Conservation (phyloP, 768 basidiomycete genomes). For the Termitomyces sp. region DNA sequence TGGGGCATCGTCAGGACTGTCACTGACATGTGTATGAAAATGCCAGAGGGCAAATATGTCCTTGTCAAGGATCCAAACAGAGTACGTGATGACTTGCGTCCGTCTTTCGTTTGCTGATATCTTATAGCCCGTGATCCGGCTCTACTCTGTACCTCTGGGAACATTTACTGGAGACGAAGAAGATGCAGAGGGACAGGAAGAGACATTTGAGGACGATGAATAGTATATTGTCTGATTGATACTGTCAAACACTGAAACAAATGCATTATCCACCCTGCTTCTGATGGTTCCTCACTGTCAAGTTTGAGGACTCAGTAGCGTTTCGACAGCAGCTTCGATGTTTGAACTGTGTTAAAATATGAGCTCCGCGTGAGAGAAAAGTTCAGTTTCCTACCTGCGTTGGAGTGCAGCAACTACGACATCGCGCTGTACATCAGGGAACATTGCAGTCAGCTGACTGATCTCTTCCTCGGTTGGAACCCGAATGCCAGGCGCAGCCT, state of each 20-base stretch:
- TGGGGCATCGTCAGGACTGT: constrained; percentile 98
- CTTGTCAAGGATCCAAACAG: constrained; percentile 97
- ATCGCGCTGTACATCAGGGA: constrained; percentile 73
- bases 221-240: constrained; percentile 16
- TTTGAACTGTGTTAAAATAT: constrained; percentile 44
- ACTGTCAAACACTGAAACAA: constrained; percentile 13
- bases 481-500: constrained; percentile 51
- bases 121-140: constrained; percentile 79
- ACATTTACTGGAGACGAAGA: constrained; percentile 85
- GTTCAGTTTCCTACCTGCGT: constrained; percentile 47
- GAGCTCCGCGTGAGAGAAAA: too few relatives aligned
- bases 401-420: constrained; percentile 74
- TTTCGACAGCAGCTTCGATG: constrained; percentile 79
- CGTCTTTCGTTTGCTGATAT: background rate
- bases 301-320: constrained; percentile 51
- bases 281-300: constrained; percentile 6
- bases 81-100: constrained; percentile 39
- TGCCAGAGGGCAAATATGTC: constrained; percentile 98
- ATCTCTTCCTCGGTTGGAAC: constrained; percentile 77
- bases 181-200: constrained; percentile 28
- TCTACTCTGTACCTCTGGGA: constrained; percentile 87
- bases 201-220: constrained; percentile 34
- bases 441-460: constrained; percentile 69
- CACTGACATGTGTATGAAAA: constrained; percentile 90
- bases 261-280: background rate